Conservation (phyloP, 2,329 filamentous ascomycete genomes). For the Mollisia scopiformis region DNA sequence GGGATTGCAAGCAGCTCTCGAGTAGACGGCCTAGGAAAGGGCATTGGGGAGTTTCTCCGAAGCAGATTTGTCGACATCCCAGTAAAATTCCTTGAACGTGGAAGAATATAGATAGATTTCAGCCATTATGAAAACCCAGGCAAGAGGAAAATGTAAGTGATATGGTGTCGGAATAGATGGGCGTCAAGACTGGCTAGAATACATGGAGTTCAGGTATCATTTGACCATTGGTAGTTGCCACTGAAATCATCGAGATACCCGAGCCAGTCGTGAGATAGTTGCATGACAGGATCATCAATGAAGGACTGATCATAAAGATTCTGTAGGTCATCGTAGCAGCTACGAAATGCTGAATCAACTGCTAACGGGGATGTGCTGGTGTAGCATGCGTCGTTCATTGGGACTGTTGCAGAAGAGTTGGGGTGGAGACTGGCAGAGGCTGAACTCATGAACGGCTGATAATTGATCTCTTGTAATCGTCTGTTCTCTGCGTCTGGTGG, state of each 20-base stretch:
- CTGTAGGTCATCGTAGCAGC: conserved; percentile 51
- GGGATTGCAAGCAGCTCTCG: conserved; percentile 7
- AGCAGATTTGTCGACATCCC: conserved; percentile 19
- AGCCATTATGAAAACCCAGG: background rate
- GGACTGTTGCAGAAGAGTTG: background rate
- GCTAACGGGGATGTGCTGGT: conserved; percentile 32
- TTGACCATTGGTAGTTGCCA: background rate
- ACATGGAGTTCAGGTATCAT: background rate
- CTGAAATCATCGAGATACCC: conserved; percentile 14
- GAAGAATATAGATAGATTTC: conserved; percentile 9
- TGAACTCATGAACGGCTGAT: background rate
- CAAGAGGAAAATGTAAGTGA: background rate
- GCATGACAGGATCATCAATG: conserved; percentile 68
- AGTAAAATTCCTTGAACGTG: conserved; percentile 12
- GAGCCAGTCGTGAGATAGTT: conserved; percentile 40
- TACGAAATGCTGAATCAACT: conserved; percentile 43
- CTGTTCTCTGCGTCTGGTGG: background rate
- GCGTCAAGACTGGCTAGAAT: background rate
- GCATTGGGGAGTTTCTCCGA: conserved; percentile 19
- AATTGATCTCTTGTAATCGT: background rate
- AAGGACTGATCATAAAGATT: conserved; percentile 64
- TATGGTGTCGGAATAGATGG: background rate
- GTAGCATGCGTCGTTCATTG: background rate
- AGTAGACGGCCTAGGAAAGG: conserved; percentile 19
- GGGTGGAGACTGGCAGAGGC: background rate